phyloP scores from a whole-genome alignment of 75 land plant genomes.

The Cupressus sempervirens region DNA sequence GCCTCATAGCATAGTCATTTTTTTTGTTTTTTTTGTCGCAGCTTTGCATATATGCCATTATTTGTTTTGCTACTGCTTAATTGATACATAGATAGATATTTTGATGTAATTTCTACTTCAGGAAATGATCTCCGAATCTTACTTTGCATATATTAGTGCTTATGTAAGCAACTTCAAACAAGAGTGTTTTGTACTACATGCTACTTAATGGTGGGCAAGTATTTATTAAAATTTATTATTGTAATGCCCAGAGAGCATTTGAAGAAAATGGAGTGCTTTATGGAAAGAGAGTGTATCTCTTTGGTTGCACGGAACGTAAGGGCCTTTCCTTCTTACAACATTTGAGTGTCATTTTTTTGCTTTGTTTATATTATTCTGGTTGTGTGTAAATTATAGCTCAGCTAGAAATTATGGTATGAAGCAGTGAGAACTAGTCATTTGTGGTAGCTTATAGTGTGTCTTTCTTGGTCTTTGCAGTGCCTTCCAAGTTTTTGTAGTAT shows the following conservation, averaged over 20 bases:
- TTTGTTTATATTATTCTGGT: neutral
- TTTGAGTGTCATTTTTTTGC: neutral
- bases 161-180: neutral
- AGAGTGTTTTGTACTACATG: neutral
- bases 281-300: constrained; percentile 88
- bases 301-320: constrained; percentile 95
- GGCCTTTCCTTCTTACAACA: neutral
- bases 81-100: neutral
- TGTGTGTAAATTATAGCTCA: neutral
- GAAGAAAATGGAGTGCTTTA: constrained; percentile 77
- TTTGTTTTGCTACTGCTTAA: neutral
- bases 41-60: neutral
- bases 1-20: neutral
- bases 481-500: neutral
- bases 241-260: constrained; percentile 60
- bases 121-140: neutral
- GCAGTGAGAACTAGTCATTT: neutral
- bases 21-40: neutral
- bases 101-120: constrained; percentile 2
- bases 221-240: constrained; percentile 8
- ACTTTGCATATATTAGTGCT: neutral
- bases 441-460: neutral
- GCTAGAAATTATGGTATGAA: too few species aligned
- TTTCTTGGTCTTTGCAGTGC: neutral
- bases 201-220: neutral